Conservation (phyloP, 768 basidiomycete species). For the Leccinum truebloodii region DNA sequence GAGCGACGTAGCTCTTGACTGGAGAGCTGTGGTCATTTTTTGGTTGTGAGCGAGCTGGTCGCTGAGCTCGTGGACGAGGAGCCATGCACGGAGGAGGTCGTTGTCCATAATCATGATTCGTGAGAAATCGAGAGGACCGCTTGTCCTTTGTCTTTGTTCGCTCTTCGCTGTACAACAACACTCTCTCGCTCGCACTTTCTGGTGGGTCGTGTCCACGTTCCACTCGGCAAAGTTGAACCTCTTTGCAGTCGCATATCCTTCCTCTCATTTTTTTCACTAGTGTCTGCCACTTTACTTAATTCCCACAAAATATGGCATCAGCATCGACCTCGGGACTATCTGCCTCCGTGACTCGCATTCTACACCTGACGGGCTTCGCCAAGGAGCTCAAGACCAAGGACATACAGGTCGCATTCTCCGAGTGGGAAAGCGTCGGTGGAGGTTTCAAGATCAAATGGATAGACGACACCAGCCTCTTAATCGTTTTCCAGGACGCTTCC, state of each 20-base stretch:
- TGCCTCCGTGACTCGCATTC: constrained; percentile 94
- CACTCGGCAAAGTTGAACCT: constrained; percentile 28
- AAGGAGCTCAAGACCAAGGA: constrained; percentile 98
- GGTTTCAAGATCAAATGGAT: constrained; percentile 99
- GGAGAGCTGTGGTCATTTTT: constrained; percentile 63
- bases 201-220: constrained; percentile 27
- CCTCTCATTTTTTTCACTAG: constrained; percentile 15
- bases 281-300: constrained; percentile 5
- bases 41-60: constrained; percentile 84
- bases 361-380: constrained; percentile 88
- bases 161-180: constrained; percentile 31
- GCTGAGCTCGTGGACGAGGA: constrained; percentile 77
- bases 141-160: constrained; percentile 13
- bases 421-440: constrained; percentile 82
- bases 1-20: constrained; percentile 66
- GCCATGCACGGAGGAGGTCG: constrained; percentile 76
- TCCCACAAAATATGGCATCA: constrained; percentile 48
- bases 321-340: constrained; percentile 79
- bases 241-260: constrained; percentile 3
- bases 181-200: not conserved
- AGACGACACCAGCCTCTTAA: constrained; percentile 92
- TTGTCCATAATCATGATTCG: constrained; percentile 52
- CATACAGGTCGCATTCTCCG: constrained; percentile 86
- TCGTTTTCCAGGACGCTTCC: constrained; percentile 90
- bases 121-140: constrained; percentile 6